A percentile compares a stretch with the other conserved stretches of the same genome.
Conservation (phyloP, 2,329 filamentous ascomycete genomes). For the Arthrobotrys sinensis region DNA sequence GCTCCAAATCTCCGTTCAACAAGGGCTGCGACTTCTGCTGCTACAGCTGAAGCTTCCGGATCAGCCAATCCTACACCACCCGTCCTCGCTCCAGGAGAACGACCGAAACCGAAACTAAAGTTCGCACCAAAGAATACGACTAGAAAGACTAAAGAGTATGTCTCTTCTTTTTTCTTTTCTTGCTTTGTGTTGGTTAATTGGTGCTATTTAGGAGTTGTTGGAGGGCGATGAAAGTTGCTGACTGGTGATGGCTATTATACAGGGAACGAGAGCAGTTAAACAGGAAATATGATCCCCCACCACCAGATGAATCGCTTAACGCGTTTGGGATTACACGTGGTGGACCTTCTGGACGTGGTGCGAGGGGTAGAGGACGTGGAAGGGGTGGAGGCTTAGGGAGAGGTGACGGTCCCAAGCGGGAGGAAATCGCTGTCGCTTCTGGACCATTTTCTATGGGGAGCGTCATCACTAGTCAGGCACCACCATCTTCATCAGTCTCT, state of each 20-base stretch:
- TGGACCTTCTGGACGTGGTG: slow-evolving; percentile 47
- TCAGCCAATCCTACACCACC: slow-evolving; percentile 26
- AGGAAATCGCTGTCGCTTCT: slow-evolving; percentile 59
- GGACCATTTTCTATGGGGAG: slow-evolving; percentile 64
- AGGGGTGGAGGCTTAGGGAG: slow-evolving; percentile 44
- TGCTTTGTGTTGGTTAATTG: neutral
- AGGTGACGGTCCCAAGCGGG: slow-evolving; percentile 30
- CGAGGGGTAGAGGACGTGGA: slow-evolving; percentile 61
- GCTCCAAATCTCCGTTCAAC: slow-evolving; percentile 17
- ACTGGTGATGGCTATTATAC: neutral
- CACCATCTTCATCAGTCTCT: neutral
- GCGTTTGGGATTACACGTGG: slow-evolving; percentile 53
- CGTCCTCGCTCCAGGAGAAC: slow-evolving; percentile 36
- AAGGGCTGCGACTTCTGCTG: slow-evolving; percentile 9
- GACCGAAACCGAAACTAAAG: slow-evolving; percentile 60
- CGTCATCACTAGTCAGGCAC: slow-evolving; percentile 59
- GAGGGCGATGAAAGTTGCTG: neutral
- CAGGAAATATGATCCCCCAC: slow-evolving; percentile 39
- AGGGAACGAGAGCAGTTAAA: slow-evolving; percentile 58
- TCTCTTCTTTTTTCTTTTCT: slow-evolving; percentile 5
- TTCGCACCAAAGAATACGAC: slow-evolving; percentile 64
- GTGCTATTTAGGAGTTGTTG: neutral
- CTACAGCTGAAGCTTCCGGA: slow-evolving; percentile 1
- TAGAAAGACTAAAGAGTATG: slow-evolving; percentile 63
- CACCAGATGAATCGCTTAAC: slow-evolving; percentile 47